Evolutionary conservation across 768 basidiomycete genomes (phyloP).

Genomic region (Coprinellus micaceus): DNA sequence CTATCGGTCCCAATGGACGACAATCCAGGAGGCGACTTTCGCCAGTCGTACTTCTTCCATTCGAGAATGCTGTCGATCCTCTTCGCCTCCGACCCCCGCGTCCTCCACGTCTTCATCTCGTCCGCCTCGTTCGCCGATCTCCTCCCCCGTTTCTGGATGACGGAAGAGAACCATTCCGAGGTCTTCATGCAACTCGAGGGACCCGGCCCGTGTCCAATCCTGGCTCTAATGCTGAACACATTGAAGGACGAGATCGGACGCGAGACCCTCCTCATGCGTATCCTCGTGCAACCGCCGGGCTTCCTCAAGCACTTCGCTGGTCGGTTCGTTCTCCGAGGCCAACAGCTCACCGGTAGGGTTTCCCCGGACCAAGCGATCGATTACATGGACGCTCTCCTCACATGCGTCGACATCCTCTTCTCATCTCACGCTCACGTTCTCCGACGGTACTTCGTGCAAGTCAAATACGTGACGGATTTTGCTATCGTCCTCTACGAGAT

Average conservation of each 20-base stretch:
- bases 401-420: background rate
- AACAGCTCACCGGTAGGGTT: background rate
- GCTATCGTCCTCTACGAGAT: too few species aligned
- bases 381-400: background rate
- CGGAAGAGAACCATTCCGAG: background rate
- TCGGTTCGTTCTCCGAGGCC: background rate
- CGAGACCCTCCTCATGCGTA: background rate
- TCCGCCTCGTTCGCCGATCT: background rate
- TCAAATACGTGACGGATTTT: too few species aligned
- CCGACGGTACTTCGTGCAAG: too few species aligned
- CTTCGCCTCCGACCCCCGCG: background rate
- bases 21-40: background rate
- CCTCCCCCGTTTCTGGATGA: background rate
- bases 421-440: too few species aligned
- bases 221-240: background rate
- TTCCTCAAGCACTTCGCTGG: background rate
- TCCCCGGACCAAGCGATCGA: background rate
- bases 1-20: background rate
- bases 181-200: background rate
- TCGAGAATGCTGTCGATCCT: background rate
- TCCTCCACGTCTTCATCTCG: background rate
- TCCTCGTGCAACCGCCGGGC: background rate
- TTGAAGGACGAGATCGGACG: background rate
- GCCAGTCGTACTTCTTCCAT: background rate
- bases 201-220: background rate